Conservation (phyloP, 2,329 filamentous ascomycete species). For the Pseudocercospora vitis region DNA sequence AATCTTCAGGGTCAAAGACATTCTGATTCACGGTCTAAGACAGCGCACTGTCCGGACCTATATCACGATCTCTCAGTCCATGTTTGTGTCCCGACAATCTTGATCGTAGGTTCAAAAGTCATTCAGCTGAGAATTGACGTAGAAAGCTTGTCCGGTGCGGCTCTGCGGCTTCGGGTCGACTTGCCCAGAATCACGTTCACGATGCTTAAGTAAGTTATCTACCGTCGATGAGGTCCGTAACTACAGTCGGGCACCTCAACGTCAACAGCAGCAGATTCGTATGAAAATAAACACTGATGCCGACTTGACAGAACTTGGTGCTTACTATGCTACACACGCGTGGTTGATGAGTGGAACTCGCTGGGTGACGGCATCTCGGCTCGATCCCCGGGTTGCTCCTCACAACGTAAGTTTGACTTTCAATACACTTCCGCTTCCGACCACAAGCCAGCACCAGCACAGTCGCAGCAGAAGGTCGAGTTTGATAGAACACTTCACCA, state of each 20-base stretch:
- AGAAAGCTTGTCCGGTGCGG: not conserved
- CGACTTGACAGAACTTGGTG: too few species aligned
- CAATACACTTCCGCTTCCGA: not conserved
- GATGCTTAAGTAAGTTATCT: too few species aligned
- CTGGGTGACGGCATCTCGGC: too few species aligned
- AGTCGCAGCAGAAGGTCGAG: not conserved
- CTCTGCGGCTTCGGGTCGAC: not conserved
- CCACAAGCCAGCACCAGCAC: not conserved
- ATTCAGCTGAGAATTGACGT: not conserved
- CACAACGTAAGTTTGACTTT: not conserved
- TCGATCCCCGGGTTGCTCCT: too few species aligned
- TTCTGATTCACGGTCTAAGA: conserved; percentile 33
- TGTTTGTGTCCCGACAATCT: not conserved
- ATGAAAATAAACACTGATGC: too few species aligned
- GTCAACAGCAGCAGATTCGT: too few species aligned
- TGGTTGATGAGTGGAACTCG: too few species aligned
- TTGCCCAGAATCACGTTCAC: too few species aligned
- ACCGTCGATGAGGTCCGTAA: too few species aligned
- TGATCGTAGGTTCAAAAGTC: not conserved
- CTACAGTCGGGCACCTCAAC: too few species aligned
- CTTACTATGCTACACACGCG: not conserved
- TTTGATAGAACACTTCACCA: not conserved
- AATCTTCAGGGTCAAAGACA: conserved; percentile 65
- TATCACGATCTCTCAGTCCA: not conserved
- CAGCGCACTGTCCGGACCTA: conserved; percentile 2